phyloP scores from a whole-genome alignment of 768 basidiomycete genomes.

The Boletus bicolor region DNA sequence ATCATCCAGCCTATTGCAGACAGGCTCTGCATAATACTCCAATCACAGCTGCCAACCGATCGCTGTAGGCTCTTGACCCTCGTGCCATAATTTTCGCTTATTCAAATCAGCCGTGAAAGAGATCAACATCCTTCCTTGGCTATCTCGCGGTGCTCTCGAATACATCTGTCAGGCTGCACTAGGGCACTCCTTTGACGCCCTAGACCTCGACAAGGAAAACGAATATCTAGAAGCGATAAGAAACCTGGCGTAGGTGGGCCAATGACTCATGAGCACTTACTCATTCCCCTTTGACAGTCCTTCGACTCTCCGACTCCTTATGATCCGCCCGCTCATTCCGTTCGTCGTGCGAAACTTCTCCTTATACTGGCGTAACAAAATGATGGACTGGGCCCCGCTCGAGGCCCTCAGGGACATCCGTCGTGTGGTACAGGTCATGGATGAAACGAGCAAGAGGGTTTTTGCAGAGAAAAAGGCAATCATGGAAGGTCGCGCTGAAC shows the following conservation, averaged over 20 bases:
- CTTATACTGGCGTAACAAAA: conserved; percentile 30
- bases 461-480: conserved; percentile 30
- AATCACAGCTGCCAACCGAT: conserved; percentile 21
- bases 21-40: conserved; percentile 20
- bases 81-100: not conserved
- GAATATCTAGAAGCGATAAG: conserved; percentile 31
- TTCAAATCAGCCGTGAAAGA: conserved; percentile 23
- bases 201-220: conserved; percentile 24
- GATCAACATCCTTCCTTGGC: conserved; percentile 34
- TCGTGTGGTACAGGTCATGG: conserved; percentile 29
- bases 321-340: conserved; percentile 33
- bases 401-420: conserved; percentile 27
- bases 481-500: conserved; percentile 11
- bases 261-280: not conserved
- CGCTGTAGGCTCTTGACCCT: conserved; percentile 16
- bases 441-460: conserved; percentile 26
- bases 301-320: conserved; percentile 21
- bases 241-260: conserved; percentile 27
- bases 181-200: conserved; percentile 33
- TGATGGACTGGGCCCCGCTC: conserved; percentile 34
- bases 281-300: conserved; percentile 18
- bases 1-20: conserved; percentile 34
- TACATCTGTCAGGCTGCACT: conserved; percentile 34
- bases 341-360: conserved; percentile 30
- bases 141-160: conserved; percentile 34